Evolutionary conservation across 2,329 filamentous ascomycete genomes (phyloP).

Genomic region (Cercospora sesami): DNA sequence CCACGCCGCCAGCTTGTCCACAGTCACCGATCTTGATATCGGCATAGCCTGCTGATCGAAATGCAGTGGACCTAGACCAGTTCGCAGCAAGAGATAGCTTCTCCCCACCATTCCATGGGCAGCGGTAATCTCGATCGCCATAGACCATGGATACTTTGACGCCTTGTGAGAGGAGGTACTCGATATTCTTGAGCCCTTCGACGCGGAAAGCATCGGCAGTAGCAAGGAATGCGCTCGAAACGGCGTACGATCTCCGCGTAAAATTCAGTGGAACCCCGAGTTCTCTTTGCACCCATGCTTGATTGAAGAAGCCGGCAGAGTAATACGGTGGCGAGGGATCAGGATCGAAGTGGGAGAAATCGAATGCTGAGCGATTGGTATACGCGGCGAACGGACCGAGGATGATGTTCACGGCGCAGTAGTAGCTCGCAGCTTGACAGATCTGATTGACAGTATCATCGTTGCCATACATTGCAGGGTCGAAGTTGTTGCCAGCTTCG

Average conservation of each 20-base stretch:
- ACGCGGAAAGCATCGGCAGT: constrained; percentile 24
- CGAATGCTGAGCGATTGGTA: constrained; percentile 27
- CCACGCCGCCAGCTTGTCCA: constrained; percentile 33
- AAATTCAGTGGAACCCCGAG: constrained; percentile 52
- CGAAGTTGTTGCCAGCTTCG: constrained; percentile 47
- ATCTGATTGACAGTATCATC: constrained; percentile 42
- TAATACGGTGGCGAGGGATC: constrained; percentile 29
- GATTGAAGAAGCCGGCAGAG: constrained; percentile 49
- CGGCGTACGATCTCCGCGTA: constrained; percentile 32
- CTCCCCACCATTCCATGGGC: constrained; percentile 36
- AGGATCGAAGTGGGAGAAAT: constrained; percentile 30
- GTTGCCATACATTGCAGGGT: constrained; percentile 50
- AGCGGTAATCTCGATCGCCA: constrained; percentile 35
- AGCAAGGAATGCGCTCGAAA: constrained; percentile 16
- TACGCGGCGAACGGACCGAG: constrained; percentile 14
- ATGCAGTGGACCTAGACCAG: constrained; percentile 28
- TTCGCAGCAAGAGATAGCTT: constrained; percentile 33
- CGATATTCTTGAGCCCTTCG: constrained; percentile 27
- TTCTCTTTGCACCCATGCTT: constrained; percentile 45
- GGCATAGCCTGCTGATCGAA: constrained; percentile 36
- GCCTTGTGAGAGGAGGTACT: constrained; percentile 31
- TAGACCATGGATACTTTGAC: constrained; percentile 34
- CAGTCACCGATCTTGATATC: constrained; percentile 32
- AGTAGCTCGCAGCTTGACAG: constrained; percentile 41
- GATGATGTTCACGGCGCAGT: constrained; percentile 23